A percentile compares a stretch with the other conserved stretches of the same genome.
Evolutionary conservation across 768 basidiomycete species (phyloP).

Genomic region (Hypsizygus marmoreus): DNA sequence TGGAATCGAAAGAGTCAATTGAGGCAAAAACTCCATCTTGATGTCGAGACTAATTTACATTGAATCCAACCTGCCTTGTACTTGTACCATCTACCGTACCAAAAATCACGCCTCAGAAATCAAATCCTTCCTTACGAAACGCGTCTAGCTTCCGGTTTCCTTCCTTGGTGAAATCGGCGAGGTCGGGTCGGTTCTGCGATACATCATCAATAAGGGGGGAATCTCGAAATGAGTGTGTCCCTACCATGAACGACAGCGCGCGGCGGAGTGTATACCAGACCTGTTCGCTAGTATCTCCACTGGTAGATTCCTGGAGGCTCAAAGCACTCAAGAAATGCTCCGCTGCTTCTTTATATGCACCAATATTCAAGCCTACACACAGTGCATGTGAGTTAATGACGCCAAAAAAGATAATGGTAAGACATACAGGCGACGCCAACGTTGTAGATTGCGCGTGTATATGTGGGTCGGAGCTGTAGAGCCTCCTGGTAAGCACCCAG

Average conservation of each 20-base stretch:
- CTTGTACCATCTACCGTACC: too few species aligned
- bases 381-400: conserved; percentile 11
- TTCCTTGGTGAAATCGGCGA: conserved; percentile 74
- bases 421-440: conserved; percentile 94
- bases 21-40: too few species aligned
- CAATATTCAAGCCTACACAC: conserved; percentile 85
- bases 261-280: conserved; percentile 90
- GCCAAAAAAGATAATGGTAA: conserved; percentile 1
- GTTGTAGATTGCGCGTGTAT: conserved; percentile 96
- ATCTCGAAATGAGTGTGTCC: not conserved
- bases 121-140: conserved; percentile 86
- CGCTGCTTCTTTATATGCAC: conserved; percentile 91
- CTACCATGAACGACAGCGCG: conserved; percentile 79
- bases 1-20: too few species aligned
- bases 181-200: conserved; percentile 73
- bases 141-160: conserved; percentile 62
- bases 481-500: conserved; percentile 89
- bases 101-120: too few species aligned
- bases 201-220: conserved; percentile 6
- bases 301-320: conserved; percentile 70
- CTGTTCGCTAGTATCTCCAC: conserved; percentile 75
- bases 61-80: conserved; percentile 10
- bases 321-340: conserved; percentile 93
- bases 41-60: not conserved
- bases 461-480: conserved; percentile 87